These are phyloP conservation scores for Daldinia bambusicola DNA, from an alignment of 495 filamentous ascomycete species.

Conservation along the genomic window DNA sequence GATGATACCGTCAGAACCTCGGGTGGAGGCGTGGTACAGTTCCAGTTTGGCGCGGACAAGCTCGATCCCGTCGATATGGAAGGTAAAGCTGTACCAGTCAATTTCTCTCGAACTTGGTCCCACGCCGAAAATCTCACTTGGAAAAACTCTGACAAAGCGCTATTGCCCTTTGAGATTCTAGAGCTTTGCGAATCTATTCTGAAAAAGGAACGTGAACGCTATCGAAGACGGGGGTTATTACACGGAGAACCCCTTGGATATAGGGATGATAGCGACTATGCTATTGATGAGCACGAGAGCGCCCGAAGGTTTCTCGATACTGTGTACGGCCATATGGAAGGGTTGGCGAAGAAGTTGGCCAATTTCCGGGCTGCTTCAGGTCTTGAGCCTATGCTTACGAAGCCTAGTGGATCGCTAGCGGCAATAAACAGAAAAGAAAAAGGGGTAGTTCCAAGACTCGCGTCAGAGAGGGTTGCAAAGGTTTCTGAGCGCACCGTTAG, in stretches of 20 bases:
- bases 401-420: slow-evolving; percentile 36
- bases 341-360: slow-evolving; percentile 60
- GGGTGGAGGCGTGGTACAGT: slow-evolving; percentile 86
- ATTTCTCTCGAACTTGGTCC: slow-evolving; percentile 91
- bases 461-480: slow-evolving; percentile 78
- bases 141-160: slow-evolving; percentile 73
- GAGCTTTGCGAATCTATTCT: slow-evolving; percentile 71
- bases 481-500: slow-evolving; percentile 77
- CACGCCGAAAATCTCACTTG: slow-evolving; percentile 84
- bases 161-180: slow-evolving; percentile 80
- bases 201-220: slow-evolving; percentile 69
- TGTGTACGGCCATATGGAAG: slow-evolving; percentile 73
- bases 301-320: slow-evolving; percentile 82
- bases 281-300: slow-evolving; percentile 86
- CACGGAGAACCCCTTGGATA: slow-evolving; percentile 66
- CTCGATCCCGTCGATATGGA: slow-evolving; percentile 98
- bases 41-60: slow-evolving; percentile 95
- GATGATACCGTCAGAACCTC: slow-evolving; percentile 95
- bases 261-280: slow-evolving; percentile 69
- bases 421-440: slow-evolving; percentile 55
- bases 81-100: slow-evolving; percentile 88
- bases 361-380: slow-evolving; percentile 57
- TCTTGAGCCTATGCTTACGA: slow-evolving; percentile 47
- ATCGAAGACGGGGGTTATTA: slow-evolving; percentile 66
- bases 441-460: slow-evolving; percentile 44